These are phyloP conservation scores for Pseudopyricularia javanii DNA, from an alignment of 2,329 filamentous ascomycete genomes.

Conservation along the genomic window DNA sequence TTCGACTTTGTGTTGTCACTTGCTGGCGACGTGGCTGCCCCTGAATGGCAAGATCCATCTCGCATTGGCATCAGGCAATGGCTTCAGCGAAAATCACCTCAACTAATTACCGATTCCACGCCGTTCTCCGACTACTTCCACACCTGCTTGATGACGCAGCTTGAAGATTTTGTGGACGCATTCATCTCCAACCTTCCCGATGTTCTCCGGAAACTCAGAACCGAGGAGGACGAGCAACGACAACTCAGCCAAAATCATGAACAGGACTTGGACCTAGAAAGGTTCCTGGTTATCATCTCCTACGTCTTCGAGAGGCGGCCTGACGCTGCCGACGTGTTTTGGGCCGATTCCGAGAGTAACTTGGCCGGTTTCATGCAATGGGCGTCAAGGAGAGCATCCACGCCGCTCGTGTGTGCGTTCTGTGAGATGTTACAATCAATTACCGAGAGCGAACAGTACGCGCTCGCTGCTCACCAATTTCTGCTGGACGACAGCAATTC, in stretches of 20 bases:
- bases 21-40: conserved; percentile 66
- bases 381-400: conserved; percentile 91
- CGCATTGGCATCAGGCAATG: conserved; percentile 72
- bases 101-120: conserved; percentile 54
- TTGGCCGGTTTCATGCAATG: conserved; percentile 91
- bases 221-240: conserved; percentile 81
- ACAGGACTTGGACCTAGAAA: conserved; percentile 66
- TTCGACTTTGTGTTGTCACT: conserved; percentile 86
- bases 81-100: conserved; percentile 67
- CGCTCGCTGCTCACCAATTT: conserved; percentile 77
- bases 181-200: conserved; percentile 95
- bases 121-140: conserved; percentile 64
- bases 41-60: conserved; percentile 80
- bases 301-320: conserved; percentile 80
- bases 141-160: conserved; percentile 59
- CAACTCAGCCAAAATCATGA: conserved; percentile 53
- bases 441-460: conserved; percentile 70
- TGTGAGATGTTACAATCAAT: conserved; percentile 92
- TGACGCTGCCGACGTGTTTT: conserved; percentile 79
- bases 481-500: conserved; percentile 72
- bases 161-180: conserved; percentile 80
- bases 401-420: conserved; percentile 89
- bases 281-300: conserved; percentile 84
- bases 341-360: conserved; percentile 85
- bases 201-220: conserved; percentile 71